Evolutionary conservation across 306 rosid species (phyloP), one percentile per base, ranked within the genome.

Genomic region (Alnus glutinosa): DNA sequence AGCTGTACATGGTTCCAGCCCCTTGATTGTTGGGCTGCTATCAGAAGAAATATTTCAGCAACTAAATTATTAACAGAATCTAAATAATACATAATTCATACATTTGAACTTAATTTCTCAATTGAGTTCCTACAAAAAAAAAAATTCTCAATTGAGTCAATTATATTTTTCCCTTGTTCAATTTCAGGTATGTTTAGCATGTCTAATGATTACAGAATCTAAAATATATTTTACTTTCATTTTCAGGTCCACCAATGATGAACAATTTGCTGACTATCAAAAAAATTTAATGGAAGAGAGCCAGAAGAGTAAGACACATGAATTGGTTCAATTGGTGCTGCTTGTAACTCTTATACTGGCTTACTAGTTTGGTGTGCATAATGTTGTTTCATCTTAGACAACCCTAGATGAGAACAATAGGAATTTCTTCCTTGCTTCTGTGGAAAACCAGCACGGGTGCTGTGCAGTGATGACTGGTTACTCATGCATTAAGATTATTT

Each of bases 171-270:
- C 72, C n/a, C 34, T 0, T 68, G 9, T 39, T 42, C 49, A 39
- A n/a, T 68, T 68, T 39, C 14, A 42, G 18, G n/a, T 42, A 42
- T 7, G 16, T 67, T 15, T 64, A 5, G 12, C 11, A 39, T 42
- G 32, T 46, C 11, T 42, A 3, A 44, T 37, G 11, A 42, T 9
- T 18, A 15, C 51, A 9, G 52, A 67, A 23, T 67, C 34, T 39
- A 18, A 67, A 44, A 49, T 47, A 36, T 78, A 64, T 78, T 63
- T 70, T 75, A 32, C 55, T 61, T 34, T 66, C 49, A 51, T 87
- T 68, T 81, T 82, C 87, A 95, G 98, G 89, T 77, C 81, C 42
- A 76, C 87, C 61, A 81, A 82, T 55, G 89, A 88, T 78, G 86
- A 87, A 73, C 85, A 87, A 70, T 78, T 85, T 55, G 73, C 75